Evolutionary conservation across 31 red algal species (phyloP).

Genomic region (Porphyra umbilicalis): DNA sequence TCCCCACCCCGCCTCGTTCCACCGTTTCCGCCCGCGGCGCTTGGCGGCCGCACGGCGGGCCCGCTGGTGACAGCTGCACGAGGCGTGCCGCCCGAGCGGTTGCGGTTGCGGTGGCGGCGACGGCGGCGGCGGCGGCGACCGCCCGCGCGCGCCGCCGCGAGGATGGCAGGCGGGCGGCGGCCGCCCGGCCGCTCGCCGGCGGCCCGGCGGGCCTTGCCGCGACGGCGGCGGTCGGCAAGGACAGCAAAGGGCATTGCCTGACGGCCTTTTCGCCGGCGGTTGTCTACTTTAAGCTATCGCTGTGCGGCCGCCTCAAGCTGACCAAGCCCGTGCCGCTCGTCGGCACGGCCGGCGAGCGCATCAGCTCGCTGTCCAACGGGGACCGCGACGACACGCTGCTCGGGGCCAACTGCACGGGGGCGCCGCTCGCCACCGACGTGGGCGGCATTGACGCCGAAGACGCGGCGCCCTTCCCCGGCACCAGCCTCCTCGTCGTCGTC

Average conservation of each 20-base stretch:
- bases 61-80: slow-evolving; percentile 12
- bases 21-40: not conserved
- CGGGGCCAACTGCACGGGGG: slow-evolving; percentile 26
- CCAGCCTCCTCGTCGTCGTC: slow-evolving; percentile 22
- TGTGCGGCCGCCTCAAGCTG: too few species aligned
- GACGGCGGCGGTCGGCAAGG: slow-evolving; percentile 19
- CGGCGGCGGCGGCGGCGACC: slow-evolving; percentile 21
- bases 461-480: slow-evolving; percentile 24
- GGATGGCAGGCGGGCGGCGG: slow-evolving; percentile 11
- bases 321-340: slow-evolving; percentile 29
- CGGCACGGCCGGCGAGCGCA: not conserved
- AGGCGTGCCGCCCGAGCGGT: slow-evolving; percentile 17
- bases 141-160: slow-evolving; percentile 16
- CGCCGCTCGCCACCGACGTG: slow-evolving; percentile 17
- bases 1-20: too few species aligned
- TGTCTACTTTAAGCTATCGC: slow-evolving; percentile 10
- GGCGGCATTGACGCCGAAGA: slow-evolving; percentile 56
- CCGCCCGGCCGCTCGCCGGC: too few species aligned
- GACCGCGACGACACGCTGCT: slow-evolving; percentile 34
- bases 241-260: slow-evolving; percentile 22
- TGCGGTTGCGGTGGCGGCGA: not conserved
- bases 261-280: slow-evolving; percentile 19
- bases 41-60: slow-evolving; percentile 6
- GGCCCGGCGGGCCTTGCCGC: too few species aligned
- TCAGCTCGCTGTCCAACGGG: slow-evolving; percentile 36